Evolutionary conservation across 1,139 yeast species (phyloP).

Genomic region (Yamadazyma atmosphaerica): DNA sequence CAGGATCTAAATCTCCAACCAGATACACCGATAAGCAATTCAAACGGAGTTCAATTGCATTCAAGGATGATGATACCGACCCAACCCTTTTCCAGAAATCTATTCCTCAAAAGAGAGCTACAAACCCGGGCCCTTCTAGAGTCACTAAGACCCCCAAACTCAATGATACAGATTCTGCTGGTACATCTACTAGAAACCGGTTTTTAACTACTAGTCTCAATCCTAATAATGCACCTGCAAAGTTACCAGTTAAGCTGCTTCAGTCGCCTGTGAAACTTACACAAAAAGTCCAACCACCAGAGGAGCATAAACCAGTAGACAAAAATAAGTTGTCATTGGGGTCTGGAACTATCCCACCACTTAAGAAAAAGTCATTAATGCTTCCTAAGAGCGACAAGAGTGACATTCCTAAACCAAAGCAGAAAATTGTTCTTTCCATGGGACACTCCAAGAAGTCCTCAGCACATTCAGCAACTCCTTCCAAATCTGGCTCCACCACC

Average conservation of each 20-base stretch:
- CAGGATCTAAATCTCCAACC: slow-evolving; percentile 16
- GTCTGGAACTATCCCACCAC: slow-evolving; percentile 21
- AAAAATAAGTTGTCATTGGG: slow-evolving; percentile 14
- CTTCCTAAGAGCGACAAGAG: slow-evolving; percentile 31
- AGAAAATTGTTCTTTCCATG: slow-evolving; percentile 30
- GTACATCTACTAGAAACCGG: slow-evolving; percentile 24
- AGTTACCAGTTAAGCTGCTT: slow-evolving; percentile 8
- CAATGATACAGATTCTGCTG: slow-evolving; percentile 4
- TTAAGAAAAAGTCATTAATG: slow-evolving; percentile 33
- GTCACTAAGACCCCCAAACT: slow-evolving; percentile 9
- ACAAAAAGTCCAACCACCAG: slow-evolving; percentile 2
- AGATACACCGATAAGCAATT: slow-evolving; percentile 10
- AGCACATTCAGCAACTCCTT: slow-evolving; percentile 1
- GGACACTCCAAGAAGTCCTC: slow-evolving; percentile 20
- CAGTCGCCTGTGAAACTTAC: slow-evolving; percentile 12
- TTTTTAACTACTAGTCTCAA: slow-evolving; percentile 39
- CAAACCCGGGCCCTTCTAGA: slow-evolving; percentile 21
- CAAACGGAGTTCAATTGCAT: slow-evolving; percentile 12
- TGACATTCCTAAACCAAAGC: slow-evolving; percentile 29
- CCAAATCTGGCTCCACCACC: background rate
- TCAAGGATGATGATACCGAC: slow-evolving; percentile 10
- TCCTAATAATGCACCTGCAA: slow-evolving; percentile 10
- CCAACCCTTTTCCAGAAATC: slow-evolving; percentile 3
- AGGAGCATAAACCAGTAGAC: background rate
- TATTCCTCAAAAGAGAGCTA: slow-evolving; percentile 18